phyloP scores from a whole-genome alignment of 768 basidiomycete species.

The Pleurotus tuoliensis region DNA sequence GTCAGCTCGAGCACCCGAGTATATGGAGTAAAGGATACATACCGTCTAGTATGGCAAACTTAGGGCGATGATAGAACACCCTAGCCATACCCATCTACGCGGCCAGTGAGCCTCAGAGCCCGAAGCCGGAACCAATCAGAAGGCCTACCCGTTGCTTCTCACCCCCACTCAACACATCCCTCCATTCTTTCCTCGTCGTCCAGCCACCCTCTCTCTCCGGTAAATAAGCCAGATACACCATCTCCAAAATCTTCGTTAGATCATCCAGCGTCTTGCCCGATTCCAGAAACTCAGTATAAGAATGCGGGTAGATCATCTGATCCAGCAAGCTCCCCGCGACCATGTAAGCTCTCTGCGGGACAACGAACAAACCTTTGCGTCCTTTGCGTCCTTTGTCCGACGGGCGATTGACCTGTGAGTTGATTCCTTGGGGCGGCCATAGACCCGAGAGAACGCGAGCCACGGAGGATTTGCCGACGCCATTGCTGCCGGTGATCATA shows the following conservation, averaged over 20 bases:
- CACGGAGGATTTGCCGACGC: constrained; percentile 87
- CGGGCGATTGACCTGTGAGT: constrained; percentile 29
- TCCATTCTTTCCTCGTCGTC: constrained; percentile 90
- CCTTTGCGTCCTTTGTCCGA: constrained; percentile 41
- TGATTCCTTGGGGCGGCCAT: constrained; percentile 64
- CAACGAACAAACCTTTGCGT: constrained; percentile 65
- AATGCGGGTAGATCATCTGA: constrained; percentile 92
- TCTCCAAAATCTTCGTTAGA: constrained; percentile 71
- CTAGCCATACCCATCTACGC: constrained; percentile 84
- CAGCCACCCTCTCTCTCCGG: constrained; percentile 88
- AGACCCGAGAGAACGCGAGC: constrained; percentile 87
- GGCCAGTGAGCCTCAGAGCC: constrained; percentile 6
- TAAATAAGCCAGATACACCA: constrained; percentile 81
- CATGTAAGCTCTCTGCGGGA: constrained; percentile 94
- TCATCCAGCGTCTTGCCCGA: constrained; percentile 62
- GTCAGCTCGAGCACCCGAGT: no score
- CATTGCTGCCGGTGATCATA: constrained; percentile 92
- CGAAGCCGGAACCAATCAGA: not conserved
- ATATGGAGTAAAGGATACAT: not conserved
- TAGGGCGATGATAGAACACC: constrained; percentile 85
- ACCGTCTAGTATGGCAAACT: constrained; percentile 87
- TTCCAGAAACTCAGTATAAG: constrained; percentile 66
- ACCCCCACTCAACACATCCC: constrained; percentile 92
- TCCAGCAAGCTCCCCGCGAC: constrained; percentile 83
- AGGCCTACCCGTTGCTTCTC: constrained; percentile 84